Conservation (phyloP, 2,329 filamentous ascomycete species). For the Sordariomycetes sp. region DNA sequence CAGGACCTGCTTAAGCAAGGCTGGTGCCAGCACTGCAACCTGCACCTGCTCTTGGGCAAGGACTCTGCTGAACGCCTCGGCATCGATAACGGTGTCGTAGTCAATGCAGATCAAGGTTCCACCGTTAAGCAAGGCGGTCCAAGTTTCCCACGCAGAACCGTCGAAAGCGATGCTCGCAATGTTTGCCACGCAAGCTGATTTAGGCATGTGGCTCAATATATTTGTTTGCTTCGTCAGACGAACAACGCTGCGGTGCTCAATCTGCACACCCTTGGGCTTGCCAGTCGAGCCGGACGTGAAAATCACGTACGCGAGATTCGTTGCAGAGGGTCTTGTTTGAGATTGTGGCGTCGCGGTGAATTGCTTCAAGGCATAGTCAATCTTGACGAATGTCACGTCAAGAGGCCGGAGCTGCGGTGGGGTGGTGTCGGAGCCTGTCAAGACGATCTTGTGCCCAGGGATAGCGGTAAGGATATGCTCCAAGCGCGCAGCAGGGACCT, state of each 20-base stretch:
- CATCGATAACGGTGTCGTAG: slow-evolving; percentile 6
- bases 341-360: not conserved
- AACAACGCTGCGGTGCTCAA: slow-evolving; percentile 7
- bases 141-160: slow-evolving; percentile 8
- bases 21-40: slow-evolving; percentile 5
- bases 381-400: slow-evolving; percentile 1
- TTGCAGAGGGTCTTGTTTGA: not conserved
- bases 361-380: not conserved
- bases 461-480: slow-evolving; percentile 8
- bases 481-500: slow-evolving; percentile 7
- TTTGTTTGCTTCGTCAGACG: no score
- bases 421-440: slow-evolving; percentile 6
- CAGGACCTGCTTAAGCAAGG: slow-evolving; percentile 9
- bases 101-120: slow-evolving; percentile 9
- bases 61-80: slow-evolving; percentile 3
- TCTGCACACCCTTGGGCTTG: slow-evolving; percentile 1
- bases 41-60: slow-evolving; percentile 6
- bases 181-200: no score
- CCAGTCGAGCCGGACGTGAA: not conserved
- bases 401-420: not conserved
- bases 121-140: slow-evolving; percentile 7
- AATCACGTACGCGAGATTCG: not conserved
- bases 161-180: slow-evolving; percentile 11
- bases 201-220: no score
- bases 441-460: not conserved